Base-by-base conservation (phyloP, 495 filamentous ascomycete genomes). In the Penicillium lividum region DNA sequence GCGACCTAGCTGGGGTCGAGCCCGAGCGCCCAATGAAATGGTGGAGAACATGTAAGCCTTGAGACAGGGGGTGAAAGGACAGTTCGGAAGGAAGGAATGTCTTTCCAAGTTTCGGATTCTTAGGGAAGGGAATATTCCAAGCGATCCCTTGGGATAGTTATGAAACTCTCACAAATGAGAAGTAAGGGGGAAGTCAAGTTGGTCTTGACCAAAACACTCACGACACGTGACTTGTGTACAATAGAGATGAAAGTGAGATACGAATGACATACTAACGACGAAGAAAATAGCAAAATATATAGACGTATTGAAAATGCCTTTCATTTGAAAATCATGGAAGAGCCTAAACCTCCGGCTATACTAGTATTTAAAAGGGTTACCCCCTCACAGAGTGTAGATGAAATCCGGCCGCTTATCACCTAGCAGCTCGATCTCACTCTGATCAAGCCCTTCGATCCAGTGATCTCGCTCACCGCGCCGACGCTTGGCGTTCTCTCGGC, bases 391-490 rank as follows among this genome's bases (percentile, higher is more conserved):
- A 5, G 84, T 93, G 67, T 95, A 96, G 3, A 89, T 70, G 65
- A 96, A 96, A 68, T 91, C 87, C 3, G 90, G 91, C 65, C 85
- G 78, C 67, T 64, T 71, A 70, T 97, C 93, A 5, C 93, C 92
- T 51, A 77, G 53, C 33, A 63, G 5, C 30, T 64, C 63, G 22
- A 80, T 67, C 64, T 80, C 56, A 22, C 38, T 62, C 8, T 60
- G 59, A 31, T 58, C 57, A 57, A 77, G 55, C 2, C 75, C 73
- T 18, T 75, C 82, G 7, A 86, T 73, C 82, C 78, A 86, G 47
- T 82, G 62, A 73, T 96, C 89, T 22, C 91, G 77, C 67, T 89
- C 80, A 0, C 93, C 93, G 3, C 57, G 79, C 64, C 50, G 56
- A 7, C 76, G 74, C 65, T 74, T 77, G 45, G 59, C 38, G 56